Base-by-base conservation (phyloP, 257 asterid species). In the Solanum piurae region DNA sequence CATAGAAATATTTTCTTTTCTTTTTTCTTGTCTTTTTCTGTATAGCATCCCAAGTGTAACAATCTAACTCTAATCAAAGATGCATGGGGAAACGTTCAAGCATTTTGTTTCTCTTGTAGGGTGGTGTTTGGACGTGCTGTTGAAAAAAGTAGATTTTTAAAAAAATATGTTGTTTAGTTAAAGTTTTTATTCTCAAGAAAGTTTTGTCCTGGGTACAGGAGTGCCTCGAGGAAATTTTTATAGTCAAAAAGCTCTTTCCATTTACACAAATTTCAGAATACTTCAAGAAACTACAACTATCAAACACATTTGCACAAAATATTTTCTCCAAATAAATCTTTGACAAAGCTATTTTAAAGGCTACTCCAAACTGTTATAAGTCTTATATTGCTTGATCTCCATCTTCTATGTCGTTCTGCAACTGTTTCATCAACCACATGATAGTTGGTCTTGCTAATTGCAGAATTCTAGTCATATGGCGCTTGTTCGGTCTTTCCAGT, bases 391-490 rank as follows among this genome's bases (percentile, higher is more conserved):
- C 69, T 82, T 82, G 31, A 82, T 82, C 44, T 82, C 85, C 69
- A 82, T 82, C 85, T 82, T 82, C 66, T 49, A 31, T 49, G 42
- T 29, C 14, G 42, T 86, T 86, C 74, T 33, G 55, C 76, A 33
- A 9, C 86, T 88, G 72, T n/a, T 55, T 29, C 69, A 18, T 68
- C 80, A 49, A 58, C 85, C 85, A 73, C 25, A 64, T 85, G 31
- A 85, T 84, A 75, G 16, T 42, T 60, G 55, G 72, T 76, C 33
- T 64, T 77, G 42, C 87, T 85, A 52, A 72, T 60, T 87, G 37
- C 94, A 92, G 94, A 89, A 62, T 72, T 91, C 94, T 82, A 89
- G 90, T 88, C 90, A 89, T 88, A 86, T 88, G 91, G 91, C 91
- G 72, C 88, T 92, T 58, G 93, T 90, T 82, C 93, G 91, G 75